Evolutionary conservation across 2,329 filamentous ascomycete genomes (phyloP).

Genomic region (Neoascochyta sp.): DNA sequence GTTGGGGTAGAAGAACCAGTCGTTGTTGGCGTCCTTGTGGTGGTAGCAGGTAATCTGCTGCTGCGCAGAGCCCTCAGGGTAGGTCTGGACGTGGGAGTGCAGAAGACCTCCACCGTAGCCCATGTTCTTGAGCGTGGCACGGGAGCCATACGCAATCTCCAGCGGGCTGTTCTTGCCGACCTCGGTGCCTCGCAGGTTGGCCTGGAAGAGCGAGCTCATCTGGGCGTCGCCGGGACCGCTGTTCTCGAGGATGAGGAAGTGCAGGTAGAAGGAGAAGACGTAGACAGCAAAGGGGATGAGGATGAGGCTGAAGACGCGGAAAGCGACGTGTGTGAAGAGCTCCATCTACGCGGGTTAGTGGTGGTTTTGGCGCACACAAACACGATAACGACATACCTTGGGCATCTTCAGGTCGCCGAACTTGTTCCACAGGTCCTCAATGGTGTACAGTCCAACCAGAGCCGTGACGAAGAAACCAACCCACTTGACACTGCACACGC

Average conservation of each 20-base stretch:
- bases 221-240: constrained; percentile 97
- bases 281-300: constrained; percentile 86
- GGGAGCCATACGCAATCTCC: constrained; percentile 84
- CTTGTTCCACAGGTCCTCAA: constrained; percentile 96
- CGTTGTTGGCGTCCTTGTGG: constrained; percentile 99
- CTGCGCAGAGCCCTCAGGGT: constrained; percentile 86
- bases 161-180: constrained; percentile 93
- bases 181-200: constrained; percentile 88
- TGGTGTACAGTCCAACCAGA: constrained; percentile 89
- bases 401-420: constrained; percentile 94
- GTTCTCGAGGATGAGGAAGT: constrained; percentile 91
- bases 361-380: background rate
- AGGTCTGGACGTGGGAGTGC: constrained; percentile 95
- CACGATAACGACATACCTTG: constrained; percentile 49
- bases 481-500: constrained; percentile 97
- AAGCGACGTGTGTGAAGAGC: constrained; percentile 72
- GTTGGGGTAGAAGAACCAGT: constrained; percentile 99
- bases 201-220: constrained; percentile 99
- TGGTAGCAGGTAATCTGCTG: constrained; percentile 99
- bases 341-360: constrained; percentile 47
- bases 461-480: constrained; percentile 95
- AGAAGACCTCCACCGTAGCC: constrained; percentile 95
- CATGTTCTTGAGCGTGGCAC: constrained; percentile 97
- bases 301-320: constrained; percentile 83
- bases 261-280: constrained; percentile 89